Evolutionary conservation across 2,329 filamentous ascomycete species (phyloP).

Genomic region (Epichloe brachyelytri): DNA sequence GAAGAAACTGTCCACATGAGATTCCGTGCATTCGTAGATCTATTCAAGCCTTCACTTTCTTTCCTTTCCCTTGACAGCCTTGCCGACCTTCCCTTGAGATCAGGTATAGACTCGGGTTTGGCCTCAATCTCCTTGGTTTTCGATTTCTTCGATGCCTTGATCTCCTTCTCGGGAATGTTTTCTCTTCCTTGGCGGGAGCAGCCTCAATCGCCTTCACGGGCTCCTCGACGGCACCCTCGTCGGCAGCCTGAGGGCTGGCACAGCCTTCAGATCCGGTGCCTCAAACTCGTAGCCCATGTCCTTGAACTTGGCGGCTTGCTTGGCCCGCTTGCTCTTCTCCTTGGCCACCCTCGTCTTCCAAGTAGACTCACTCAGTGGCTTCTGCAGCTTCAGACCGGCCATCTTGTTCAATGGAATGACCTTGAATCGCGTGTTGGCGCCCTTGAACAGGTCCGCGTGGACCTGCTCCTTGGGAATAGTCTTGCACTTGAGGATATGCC

Average conservation of each 20-base stretch:
- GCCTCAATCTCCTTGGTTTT: slow-evolving; percentile 11
- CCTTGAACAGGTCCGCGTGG: slow-evolving; percentile 75
- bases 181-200: slow-evolving; percentile 16
- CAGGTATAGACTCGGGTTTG: slow-evolving; percentile 9
- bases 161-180: slow-evolving; percentile 12
- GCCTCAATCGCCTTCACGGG: slow-evolving; percentile 23
- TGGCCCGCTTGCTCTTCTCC: slow-evolving; percentile 57
- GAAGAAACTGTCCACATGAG: background rate
- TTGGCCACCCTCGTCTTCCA: slow-evolving; percentile 66
- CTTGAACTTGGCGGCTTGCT: slow-evolving; percentile 63
- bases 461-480: slow-evolving; percentile 63
- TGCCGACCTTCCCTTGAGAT: slow-evolving; percentile 11
- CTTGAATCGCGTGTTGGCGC: slow-evolving; percentile 83
- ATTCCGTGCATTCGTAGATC: background rate
- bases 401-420: slow-evolving; percentile 78
- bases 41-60: slow-evolving; percentile 9
- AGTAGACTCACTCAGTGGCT: slow-evolving; percentile 57
- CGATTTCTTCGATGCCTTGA: slow-evolving; percentile 8
- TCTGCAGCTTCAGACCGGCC: slow-evolving; percentile 60
- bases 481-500: slow-evolving; percentile 84
- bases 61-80: slow-evolving; percentile 20
- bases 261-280: slow-evolving; percentile 54
- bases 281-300: slow-evolving; percentile 75
- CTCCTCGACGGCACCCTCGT: slow-evolving; percentile 20
- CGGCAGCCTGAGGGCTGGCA: slow-evolving; percentile 26